Evolutionary conservation across 2,329 filamentous ascomycete species (phyloP).

Genomic region (Exophiala alcalophila): DNA sequence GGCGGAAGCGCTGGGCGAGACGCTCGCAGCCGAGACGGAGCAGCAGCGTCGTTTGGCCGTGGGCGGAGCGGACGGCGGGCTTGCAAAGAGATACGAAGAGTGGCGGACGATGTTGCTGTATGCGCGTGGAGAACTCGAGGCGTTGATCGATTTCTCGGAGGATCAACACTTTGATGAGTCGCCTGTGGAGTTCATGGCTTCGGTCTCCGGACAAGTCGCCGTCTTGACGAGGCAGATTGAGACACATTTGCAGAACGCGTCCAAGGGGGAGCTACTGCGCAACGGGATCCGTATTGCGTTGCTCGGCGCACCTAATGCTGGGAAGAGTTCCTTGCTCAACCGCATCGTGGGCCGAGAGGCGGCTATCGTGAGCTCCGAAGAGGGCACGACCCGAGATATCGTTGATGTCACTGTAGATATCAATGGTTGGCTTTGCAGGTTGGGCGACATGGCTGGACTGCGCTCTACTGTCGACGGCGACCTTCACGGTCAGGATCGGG

Average conservation of each 20-base stretch:
- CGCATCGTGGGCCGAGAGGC: conserved; percentile 85
- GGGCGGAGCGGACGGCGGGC: conserved; percentile 66
- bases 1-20: conserved; percentile 63
- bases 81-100: conserved; percentile 73
- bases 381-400: conserved; percentile 89
- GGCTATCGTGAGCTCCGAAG: conserved; percentile 89
- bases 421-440: conserved; percentile 83
- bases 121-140: conserved; percentile 87
- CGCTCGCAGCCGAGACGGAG: conserved; percentile 70
- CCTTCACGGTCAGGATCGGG: conserved; percentile 31
- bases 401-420: conserved; percentile 90
- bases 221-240: conserved; percentile 62
- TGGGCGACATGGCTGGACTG: conserved; percentile 92
- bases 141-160: conserved; percentile 93
- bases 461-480: conserved; percentile 40
- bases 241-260: conserved; percentile 71
- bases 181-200: conserved; percentile 65
- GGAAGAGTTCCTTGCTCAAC: conserved; percentile 93
- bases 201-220: conserved; percentile 64
- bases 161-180: conserved; percentile 96
- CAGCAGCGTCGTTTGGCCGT: conserved; percentile 87
- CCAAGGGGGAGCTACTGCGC: conserved; percentile 77
- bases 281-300: conserved; percentile 83
- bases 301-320: conserved; percentile 86
- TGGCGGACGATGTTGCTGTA: conserved; percentile 77